These are phyloP conservation scores for Wallacemonas collosoma DNA, from an alignment of 208 protist genomes.

Conservation along the genomic window DNA sequence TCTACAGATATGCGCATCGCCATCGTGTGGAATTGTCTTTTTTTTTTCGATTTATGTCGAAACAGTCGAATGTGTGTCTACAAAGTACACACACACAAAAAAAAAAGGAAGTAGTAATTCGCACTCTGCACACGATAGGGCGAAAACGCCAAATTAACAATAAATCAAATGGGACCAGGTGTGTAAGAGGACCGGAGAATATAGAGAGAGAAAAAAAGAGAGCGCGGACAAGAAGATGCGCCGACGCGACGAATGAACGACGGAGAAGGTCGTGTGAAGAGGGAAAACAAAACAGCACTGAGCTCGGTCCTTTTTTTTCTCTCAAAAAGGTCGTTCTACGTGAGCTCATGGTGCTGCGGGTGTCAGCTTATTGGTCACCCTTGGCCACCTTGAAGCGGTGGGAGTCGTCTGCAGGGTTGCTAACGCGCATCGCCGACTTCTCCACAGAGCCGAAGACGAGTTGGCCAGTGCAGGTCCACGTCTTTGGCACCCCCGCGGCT, in stretches of 20 bases:
- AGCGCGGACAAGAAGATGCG: too few relatives aligned
- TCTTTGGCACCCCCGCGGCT: conserved; percentile 34
- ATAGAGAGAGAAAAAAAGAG: too few relatives aligned
- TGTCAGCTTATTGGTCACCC: conserved; percentile 15
- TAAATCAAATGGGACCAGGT: too few relatives aligned
- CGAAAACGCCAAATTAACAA: too few relatives aligned
- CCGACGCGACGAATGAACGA: too few relatives aligned
- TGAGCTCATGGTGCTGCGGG: too few relatives aligned
- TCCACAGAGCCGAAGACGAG: conserved; percentile 56
- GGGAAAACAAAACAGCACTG: too few relatives aligned
- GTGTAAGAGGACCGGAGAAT: too few relatives aligned
- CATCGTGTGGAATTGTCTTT: neutral
- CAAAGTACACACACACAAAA: neutral
- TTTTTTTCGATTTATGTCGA: neutral
- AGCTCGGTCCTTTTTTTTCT: too few relatives aligned
- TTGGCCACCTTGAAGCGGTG: conserved; percentile 42
- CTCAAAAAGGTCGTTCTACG: too few relatives aligned
- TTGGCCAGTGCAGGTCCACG: conserved; percentile 52
- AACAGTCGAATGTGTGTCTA: neutral
- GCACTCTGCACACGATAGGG: too few relatives aligned
- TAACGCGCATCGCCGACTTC: conserved; percentile 35
- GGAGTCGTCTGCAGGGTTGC: conserved; percentile 36
- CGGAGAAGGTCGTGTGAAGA: too few relatives aligned
- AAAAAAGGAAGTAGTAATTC: neutral
- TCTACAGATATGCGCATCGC: neutral